Conservation (phyloP, 2,329 filamentous ascomycete genomes). For the Colletotrichum tamarilloi region DNA sequence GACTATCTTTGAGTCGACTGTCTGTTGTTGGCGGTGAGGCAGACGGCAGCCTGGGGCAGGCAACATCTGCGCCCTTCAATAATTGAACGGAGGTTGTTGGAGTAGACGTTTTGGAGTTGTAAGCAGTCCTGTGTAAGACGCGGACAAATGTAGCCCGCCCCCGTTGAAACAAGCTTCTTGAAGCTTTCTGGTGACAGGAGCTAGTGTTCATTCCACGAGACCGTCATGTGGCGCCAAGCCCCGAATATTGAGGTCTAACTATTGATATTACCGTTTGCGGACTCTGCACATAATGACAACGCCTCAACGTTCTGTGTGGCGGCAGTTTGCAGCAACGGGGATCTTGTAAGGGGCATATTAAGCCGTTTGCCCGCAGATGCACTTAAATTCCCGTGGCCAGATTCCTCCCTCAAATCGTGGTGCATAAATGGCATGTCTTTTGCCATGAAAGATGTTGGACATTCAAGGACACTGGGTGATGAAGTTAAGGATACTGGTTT, state of each 20-base stretch:
- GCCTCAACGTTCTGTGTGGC: not conserved
- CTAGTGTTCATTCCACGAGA: not conserved
- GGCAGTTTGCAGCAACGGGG: not conserved
- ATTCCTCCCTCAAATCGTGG: not conserved
- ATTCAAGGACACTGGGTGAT: not conserved
- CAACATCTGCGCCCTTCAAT: not conserved
- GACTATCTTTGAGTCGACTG: not conserved
- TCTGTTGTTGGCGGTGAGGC: not conserved
- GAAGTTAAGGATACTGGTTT: not conserved
- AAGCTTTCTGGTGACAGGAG: not conserved
- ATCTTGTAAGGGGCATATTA: not conserved
- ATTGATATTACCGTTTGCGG: not conserved
- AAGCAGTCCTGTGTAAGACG: not conserved
- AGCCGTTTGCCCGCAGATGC: not conserved
- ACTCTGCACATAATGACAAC: not conserved
- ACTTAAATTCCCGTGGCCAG: not conserved
- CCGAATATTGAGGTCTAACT: not conserved
- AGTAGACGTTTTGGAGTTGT: not conserved
- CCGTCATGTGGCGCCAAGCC: not conserved
- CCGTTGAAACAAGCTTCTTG: not conserved
- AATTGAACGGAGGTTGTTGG: not conserved
- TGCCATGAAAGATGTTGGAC: not conserved
- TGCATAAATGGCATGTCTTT: not conserved
- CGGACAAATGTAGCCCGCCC: not conserved
- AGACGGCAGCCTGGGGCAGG: no score